These are phyloP conservation scores for Lomentospora prolificans DNA, from an alignment of 2,329 filamentous ascomycete genomes.

Conservation along the genomic window DNA sequence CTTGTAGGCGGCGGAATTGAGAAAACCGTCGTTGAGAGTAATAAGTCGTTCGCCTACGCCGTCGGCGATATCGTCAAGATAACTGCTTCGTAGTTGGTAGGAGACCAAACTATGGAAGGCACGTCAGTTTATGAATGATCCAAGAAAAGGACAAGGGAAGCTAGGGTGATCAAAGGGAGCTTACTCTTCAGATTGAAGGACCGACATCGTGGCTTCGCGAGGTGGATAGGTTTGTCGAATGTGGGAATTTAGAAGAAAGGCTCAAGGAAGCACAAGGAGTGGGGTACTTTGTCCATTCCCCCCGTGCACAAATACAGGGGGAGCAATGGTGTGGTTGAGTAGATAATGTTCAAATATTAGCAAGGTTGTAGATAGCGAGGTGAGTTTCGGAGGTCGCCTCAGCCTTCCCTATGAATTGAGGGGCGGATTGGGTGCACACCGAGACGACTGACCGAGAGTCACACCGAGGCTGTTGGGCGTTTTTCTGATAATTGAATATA, in stretches of 20 bases:
- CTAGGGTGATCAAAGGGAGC: slow-evolving; percentile 9
- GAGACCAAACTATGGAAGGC: slow-evolving; percentile 55
- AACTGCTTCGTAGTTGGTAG: slow-evolving; percentile 72
- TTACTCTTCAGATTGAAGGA: slow-evolving; percentile 34
- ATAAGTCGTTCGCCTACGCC: slow-evolving; percentile 78
- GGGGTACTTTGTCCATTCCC: background rate
- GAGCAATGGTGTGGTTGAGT: background rate
- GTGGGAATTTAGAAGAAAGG: slow-evolving; percentile 9
- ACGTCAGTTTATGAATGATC: slow-evolving; percentile 14
- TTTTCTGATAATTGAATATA: background rate
- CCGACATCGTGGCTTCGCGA: slow-evolving; percentile 24
- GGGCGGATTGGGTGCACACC: background rate
- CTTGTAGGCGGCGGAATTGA: slow-evolving; percentile 75
- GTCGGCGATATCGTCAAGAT: slow-evolving; percentile 70
- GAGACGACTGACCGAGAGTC: background rate
- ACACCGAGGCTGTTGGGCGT: background rate
- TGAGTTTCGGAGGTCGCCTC: background rate
- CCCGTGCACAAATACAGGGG: background rate
- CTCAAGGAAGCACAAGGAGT: background rate
- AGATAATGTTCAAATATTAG: background rate
- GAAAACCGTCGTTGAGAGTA: slow-evolving; percentile 66
- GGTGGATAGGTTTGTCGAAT: slow-evolving; percentile 10
- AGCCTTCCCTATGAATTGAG: background rate
- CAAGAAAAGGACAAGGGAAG: background rate
- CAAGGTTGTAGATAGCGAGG: background rate